phyloP scores from a whole-genome alignment of 2,329 filamentous ascomycete species.

The Aspergillus sp. region DNA sequence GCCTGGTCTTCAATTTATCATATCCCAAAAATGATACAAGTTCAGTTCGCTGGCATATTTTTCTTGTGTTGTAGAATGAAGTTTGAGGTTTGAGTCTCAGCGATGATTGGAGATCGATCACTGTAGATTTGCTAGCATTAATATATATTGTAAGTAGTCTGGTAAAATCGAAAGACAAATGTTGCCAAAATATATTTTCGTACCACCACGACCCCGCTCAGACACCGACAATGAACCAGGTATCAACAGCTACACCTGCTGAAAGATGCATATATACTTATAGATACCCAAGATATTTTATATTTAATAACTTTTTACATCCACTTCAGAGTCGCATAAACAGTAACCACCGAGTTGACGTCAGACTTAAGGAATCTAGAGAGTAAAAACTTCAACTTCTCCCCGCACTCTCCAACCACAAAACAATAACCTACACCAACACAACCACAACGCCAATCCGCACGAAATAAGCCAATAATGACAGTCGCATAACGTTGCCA shows the following conservation, averaged over 20 bases:
- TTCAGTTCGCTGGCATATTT: slow-evolving; percentile 1
- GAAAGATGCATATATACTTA: background rate
- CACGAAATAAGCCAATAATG: background rate
- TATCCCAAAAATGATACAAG: slow-evolving; percentile 29
- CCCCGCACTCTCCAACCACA: background rate
- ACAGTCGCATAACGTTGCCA: background rate
- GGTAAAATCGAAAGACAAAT: no score
- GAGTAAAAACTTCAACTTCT: background rate
- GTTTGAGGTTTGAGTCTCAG: background rate
- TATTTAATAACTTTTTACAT: background rate
- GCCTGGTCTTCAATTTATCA: slow-evolving; percentile 53
- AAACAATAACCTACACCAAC: background rate
- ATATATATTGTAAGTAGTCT: no score
- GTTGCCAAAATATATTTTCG: no score
- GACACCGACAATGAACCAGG: no score
- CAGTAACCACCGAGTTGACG: background rate
- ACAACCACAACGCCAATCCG: background rate
- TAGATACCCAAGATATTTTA: background rate
- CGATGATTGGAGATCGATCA: background rate
- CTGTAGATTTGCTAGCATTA: background rate
- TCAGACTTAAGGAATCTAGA: background rate
- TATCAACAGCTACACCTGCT: no score
- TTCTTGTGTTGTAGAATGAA: background rate
- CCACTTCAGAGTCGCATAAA: background rate
- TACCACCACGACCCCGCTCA: no score